These are phyloP conservation scores for Penicilliopsis zonata DNA, from an alignment of 495 filamentous ascomycete species.

Conservation along the genomic window DNA sequence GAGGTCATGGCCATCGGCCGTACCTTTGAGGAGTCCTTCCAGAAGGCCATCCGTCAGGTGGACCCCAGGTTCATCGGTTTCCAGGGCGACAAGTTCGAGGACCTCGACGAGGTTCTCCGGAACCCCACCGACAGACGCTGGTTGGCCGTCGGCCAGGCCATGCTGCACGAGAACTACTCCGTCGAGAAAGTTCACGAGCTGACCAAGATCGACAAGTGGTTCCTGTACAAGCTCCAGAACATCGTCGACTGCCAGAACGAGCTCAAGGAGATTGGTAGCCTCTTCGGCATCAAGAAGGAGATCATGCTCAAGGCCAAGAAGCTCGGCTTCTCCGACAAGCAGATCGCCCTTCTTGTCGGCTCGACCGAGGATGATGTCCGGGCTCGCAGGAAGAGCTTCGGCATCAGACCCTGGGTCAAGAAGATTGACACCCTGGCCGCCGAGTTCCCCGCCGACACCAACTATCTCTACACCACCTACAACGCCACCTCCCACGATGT, in stretches of 20 bases:
- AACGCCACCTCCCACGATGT: constrained; percentile 95
- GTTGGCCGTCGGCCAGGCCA: constrained; percentile 94
- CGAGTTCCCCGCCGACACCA: constrained; percentile 94
- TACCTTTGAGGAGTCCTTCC: constrained; percentile 98
- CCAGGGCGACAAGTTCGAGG: constrained; percentile 88
- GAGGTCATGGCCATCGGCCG: constrained; percentile 99
- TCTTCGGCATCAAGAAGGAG: constrained; percentile 78
- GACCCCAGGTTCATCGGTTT: constrained; percentile 86
- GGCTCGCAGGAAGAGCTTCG: constrained; percentile 71
- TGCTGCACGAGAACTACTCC: constrained; percentile 92
- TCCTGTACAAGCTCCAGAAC: constrained; percentile 94
- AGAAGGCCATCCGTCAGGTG: constrained; percentile 95
- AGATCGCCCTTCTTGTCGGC: constrained; percentile 80
- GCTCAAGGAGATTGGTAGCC: constrained; percentile 75
- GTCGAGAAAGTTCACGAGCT: constrained; percentile 85
- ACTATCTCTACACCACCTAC: constrained; percentile 97
- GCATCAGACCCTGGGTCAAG: constrained; percentile 84
- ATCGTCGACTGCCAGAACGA: constrained; percentile 82
- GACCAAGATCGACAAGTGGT: constrained; percentile 98
- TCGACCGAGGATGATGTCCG: constrained; percentile 84
- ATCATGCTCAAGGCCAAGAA: constrained; percentile 86
- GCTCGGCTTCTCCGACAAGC: constrained; percentile 91
- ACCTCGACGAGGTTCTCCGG: constrained; percentile 77
- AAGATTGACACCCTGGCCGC: constrained; percentile 96
- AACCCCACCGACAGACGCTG: constrained; percentile 93